phyloP scores from a whole-genome alignment of 768 basidiomycete genomes.

The Amylocystis lapponica region DNA sequence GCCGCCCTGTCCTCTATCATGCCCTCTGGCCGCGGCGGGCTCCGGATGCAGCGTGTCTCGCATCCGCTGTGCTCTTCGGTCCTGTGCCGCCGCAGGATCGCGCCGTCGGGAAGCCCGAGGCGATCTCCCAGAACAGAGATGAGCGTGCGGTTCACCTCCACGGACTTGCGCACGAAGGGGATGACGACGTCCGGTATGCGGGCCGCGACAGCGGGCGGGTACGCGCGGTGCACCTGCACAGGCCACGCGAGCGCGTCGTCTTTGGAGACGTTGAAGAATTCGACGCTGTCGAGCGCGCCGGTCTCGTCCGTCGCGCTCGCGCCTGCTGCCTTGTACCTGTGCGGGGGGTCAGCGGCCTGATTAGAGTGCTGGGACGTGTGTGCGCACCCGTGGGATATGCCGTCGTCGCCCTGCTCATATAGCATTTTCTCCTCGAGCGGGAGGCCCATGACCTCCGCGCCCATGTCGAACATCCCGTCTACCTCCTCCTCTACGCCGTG shows the following conservation, averaged over 20 bases:
- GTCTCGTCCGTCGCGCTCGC: conserved; percentile 25
- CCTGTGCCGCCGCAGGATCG: conserved; percentile 22
- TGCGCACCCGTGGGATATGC: conserved; percentile 30
- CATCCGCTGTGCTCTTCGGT: conserved; percentile 21
- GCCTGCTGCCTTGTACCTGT: conserved; percentile 25
- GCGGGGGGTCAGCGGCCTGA: background rate
- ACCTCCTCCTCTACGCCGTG: conserved; percentile 33
- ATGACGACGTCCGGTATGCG: conserved; percentile 15
- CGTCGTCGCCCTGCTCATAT: conserved; percentile 37
- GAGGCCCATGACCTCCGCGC: conserved; percentile 31
- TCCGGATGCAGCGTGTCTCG: conserved; percentile 28
- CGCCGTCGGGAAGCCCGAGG: conserved; percentile 28
- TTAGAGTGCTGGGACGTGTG: background rate
- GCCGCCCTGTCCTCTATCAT: conserved; percentile 18
- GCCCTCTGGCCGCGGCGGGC: conserved; percentile 15
- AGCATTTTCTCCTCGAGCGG: conserved; percentile 35
- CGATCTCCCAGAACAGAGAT: conserved; percentile 25
- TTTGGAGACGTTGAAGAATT: conserved; percentile 29
- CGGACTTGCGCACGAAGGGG: conserved; percentile 19
- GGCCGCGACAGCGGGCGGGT: conserved; percentile 18
- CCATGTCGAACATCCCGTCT: conserved; percentile 33
- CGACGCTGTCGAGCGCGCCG: conserved; percentile 24
- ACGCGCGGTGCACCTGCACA: conserved; percentile 18
- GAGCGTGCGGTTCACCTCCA: conserved; percentile 25
- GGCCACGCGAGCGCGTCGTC: conserved; percentile 30